phyloP scores from a whole-genome alignment of 768 basidiomycete genomes.

The Collybiopsis confluens region DNA sequence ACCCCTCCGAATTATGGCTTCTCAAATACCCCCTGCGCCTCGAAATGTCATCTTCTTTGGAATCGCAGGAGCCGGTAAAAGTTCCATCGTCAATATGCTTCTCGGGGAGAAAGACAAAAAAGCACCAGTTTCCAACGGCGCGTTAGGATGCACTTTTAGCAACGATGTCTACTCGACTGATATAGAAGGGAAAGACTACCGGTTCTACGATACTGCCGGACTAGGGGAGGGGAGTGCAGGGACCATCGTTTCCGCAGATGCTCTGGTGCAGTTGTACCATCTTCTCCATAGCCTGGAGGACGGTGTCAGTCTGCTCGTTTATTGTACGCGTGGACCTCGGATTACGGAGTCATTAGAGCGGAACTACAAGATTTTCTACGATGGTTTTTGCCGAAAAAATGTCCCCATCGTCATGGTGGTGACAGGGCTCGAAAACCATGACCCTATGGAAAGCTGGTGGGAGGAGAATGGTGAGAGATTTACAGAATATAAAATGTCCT shows the following conservation, averaged over 20 bases:
- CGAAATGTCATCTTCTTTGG: not conserved
- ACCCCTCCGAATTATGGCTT: too few relatives aligned
- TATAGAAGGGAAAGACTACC: conserved; percentile 15
- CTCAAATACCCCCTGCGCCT: too few relatives aligned
- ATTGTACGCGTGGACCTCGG: conserved; percentile 33
- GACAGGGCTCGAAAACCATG: conserved; percentile 34
- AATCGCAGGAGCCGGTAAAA: conserved; percentile 21
- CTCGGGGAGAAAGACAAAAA: conserved; percentile 15
- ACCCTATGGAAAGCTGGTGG: conserved; percentile 29
- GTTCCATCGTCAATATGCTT: conserved; percentile 39
- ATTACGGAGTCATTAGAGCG: conserved; percentile 26
- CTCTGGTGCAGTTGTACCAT: conserved; percentile 23
- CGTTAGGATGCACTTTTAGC: conserved; percentile 31
- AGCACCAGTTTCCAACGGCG: conserved; percentile 28
- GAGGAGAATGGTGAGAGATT: conserved; percentile 21
- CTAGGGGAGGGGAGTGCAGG: conserved; percentile 24
- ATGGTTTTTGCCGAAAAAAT: conserved; percentile 30
- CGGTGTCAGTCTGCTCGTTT: conserved; percentile 37
- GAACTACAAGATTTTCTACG: conserved; percentile 34
- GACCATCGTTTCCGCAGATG: conserved; percentile 23
- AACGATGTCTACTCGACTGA: conserved; percentile 19
- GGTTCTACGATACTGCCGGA: conserved; percentile 28
- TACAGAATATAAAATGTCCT: conserved; percentile 22
- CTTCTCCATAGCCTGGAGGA: conserved; percentile 23
- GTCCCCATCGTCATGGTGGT: conserved; percentile 35